A percentile compares a stretch with the other conserved stretches of the same genome.
These are phyloP conservation scores for Paspalum vaginatum DNA, from an alignment of 176 grass and related monocot species.

Conservation along the genomic window DNA sequence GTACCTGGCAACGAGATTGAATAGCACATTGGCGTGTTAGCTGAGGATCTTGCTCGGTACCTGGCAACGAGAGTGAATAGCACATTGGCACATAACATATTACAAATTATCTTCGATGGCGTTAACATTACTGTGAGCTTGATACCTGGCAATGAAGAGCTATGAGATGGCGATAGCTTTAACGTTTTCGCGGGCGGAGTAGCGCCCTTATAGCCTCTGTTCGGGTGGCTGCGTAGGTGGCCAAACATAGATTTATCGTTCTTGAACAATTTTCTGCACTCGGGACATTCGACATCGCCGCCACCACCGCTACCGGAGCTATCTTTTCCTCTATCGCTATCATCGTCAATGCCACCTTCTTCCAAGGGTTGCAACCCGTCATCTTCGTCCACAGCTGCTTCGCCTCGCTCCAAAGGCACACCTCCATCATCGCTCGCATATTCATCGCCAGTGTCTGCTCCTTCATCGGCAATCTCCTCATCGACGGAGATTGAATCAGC, in stretches of 20 bases:
- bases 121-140: too few relatives aligned
- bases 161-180: background rate
- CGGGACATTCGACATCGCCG: background rate
- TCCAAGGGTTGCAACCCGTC: background rate
- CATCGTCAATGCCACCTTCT: too few relatives aligned
- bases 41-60: too few relatives aligned
- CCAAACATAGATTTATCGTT: conserved; percentile 54
- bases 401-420: background rate
- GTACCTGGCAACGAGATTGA: too few relatives aligned
- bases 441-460: background rate
- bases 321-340: background rate
- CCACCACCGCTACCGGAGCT: background rate
- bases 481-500: background rate
- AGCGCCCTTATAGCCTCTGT: conserved; percentile 42
- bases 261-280: conserved; percentile 47
- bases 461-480: background rate
- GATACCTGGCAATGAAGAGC: too few relatives aligned
- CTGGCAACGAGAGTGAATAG: too few relatives aligned
- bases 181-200: conserved; percentile 4
- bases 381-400: background rate
- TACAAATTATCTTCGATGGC: too few relatives aligned
- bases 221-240: conserved; percentile 44
- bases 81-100: too few relatives aligned
- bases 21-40: too few relatives aligned
- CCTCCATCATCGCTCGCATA: background rate